phyloP scores from a whole-genome alignment of 495 filamentous ascomycete species.

The Penicillium canariense region DNA sequence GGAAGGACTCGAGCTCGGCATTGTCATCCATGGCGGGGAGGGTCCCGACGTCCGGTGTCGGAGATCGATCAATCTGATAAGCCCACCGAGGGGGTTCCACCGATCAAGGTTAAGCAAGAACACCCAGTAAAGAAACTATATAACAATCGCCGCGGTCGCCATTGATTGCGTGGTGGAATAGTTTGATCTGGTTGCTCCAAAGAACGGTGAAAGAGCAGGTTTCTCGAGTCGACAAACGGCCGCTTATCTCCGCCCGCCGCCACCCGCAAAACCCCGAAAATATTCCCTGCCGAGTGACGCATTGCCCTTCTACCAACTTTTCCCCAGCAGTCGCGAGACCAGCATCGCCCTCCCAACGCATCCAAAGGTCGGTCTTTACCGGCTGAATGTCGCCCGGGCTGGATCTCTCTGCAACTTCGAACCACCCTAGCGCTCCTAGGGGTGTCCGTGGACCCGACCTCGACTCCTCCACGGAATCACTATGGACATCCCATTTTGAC shows the following conservation, averaged over 20 bases:
- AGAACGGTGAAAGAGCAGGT: not conserved
- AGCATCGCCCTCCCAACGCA: not conserved
- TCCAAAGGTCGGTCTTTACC: slow-evolving; percentile 1
- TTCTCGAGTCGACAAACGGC: slow-evolving; percentile 1
- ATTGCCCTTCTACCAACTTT: slow-evolving; percentile 4
- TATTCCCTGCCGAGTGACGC: slow-evolving; percentile 23
- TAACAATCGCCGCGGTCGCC: slow-evolving; percentile 2
- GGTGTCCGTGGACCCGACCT: slow-evolving; percentile 13
- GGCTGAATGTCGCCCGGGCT: slow-evolving; percentile 22
- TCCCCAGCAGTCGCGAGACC: not conserved
- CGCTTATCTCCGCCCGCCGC: slow-evolving; percentile 33
- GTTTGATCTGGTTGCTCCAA: not conserved
- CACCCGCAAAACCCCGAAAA: slow-evolving; percentile 34
- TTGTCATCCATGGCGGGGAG: slow-evolving; percentile 55
- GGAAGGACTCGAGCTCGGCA: slow-evolving; percentile 76
- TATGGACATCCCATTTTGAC: slow-evolving; percentile 38
- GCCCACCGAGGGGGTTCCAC: slow-evolving; percentile 18
- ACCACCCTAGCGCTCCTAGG: slow-evolving; percentile 6
- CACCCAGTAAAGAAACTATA: slow-evolving; percentile 5
- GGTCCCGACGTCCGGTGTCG: slow-evolving; percentile 26
- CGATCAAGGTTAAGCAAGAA: slow-evolving; percentile 1
- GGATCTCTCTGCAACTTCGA: slow-evolving; percentile 13
- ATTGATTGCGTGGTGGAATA: slow-evolving; percentile 11
- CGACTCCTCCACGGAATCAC: slow-evolving; percentile 25
- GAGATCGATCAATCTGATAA: slow-evolving; percentile 33